Conservation (phyloP, 345 rosid species). For the Pugionium cornutum region DNA sequence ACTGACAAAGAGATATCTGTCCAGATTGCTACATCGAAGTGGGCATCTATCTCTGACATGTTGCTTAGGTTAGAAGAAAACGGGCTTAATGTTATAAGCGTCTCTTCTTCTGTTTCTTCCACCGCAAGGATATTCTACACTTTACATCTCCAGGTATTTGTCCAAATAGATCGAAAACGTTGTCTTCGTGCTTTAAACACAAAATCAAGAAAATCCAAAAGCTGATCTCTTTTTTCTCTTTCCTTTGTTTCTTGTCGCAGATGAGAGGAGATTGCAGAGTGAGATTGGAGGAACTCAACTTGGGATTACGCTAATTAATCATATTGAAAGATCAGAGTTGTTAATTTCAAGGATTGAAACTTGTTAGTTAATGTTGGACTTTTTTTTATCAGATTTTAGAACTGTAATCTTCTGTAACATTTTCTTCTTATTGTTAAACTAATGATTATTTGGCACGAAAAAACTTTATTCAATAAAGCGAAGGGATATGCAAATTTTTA, state of each 20-base stretch:
- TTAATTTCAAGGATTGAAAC: constrained; percentile 11
- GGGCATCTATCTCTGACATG: constrained; percentile 45
- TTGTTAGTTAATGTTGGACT: constrained; percentile 19
- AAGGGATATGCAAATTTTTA: background rate
- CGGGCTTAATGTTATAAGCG: constrained; percentile 46
- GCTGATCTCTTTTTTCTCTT: background rate
- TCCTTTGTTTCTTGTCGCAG: constrained; percentile 6
- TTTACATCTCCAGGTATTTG: constrained; percentile 60
- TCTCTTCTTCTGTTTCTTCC: constrained; percentile 60
- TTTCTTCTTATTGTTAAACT: constrained; percentile 15
- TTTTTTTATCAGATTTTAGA: background rate
- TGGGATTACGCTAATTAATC: constrained; percentile 24
- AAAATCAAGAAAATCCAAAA: constrained; percentile 7
- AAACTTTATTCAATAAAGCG: constrained; percentile 26
- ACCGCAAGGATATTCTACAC: constrained; percentile 52
- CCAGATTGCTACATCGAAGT: constrained; percentile 45
- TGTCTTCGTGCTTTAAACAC: background rate
- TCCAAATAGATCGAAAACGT: background rate
- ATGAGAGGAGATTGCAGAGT: constrained; percentile 19
- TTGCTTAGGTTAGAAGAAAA: constrained; percentile 49
- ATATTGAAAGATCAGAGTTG: constrained; percentile 26
- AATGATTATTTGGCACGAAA: constrained; percentile 26
- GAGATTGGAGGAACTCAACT: constrained; percentile 27
- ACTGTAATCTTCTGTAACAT: constrained; percentile 23
- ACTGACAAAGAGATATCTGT: constrained; percentile 50